A percentile compares a stretch with the other conserved stretches of the same genome.
phyloP scores from a whole-genome alignment of 495 filamentous ascomycete species.

The Darksidea phi region DNA sequence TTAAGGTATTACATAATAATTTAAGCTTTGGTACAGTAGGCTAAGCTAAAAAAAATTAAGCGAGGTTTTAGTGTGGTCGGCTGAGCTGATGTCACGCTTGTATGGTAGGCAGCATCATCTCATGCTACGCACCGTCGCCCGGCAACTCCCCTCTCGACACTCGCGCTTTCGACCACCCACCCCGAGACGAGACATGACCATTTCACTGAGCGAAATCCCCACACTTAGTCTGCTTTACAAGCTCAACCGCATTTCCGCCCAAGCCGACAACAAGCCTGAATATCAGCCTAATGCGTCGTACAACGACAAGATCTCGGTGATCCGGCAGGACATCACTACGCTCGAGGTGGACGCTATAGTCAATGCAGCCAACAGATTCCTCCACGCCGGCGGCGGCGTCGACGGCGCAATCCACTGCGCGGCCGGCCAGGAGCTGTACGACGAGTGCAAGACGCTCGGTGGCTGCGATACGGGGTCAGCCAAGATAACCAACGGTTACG shows the following conservation, averaged over 20 bases:
- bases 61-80: no score
- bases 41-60: no score
- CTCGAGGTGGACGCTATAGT: constrained; percentile 81
- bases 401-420: constrained; percentile 71
- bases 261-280: constrained; percentile 16
- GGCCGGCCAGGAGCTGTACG: constrained; percentile 66
- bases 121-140: no score
- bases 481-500: constrained; percentile 78
- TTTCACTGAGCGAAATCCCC: constrained; percentile 59
- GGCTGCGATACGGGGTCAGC: constrained; percentile 78
- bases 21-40: no score
- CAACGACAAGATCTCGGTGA: constrained; percentile 70
- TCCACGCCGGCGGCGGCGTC: constrained; percentile 84
- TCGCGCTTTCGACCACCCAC: no score
- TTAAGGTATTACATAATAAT: no score
- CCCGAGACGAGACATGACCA: neutral
- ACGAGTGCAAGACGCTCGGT: constrained; percentile 65
- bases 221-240: constrained; percentile 64
- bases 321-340: constrained; percentile 80
- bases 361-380: constrained; percentile 81
- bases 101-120: no score
- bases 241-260: constrained; percentile 37
- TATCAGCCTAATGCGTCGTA: constrained; percentile 39
- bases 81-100: no score
- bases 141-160: no score